Base-by-base conservation (phyloP, 2,329 filamentous ascomycete species). In the Colletotrichum lupini region DNA sequence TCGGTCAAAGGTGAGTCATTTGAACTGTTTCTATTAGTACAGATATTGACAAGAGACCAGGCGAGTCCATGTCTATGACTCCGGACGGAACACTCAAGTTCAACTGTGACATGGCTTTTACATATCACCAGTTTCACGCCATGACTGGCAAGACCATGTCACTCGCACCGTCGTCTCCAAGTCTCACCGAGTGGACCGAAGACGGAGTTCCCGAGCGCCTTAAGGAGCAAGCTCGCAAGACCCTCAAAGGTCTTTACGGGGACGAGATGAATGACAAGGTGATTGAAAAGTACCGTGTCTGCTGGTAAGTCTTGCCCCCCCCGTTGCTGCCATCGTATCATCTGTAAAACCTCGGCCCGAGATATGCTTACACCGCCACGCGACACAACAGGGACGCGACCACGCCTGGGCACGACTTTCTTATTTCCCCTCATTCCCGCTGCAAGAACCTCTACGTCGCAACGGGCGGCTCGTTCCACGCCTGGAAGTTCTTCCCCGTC, bases 401-500 rank as follows among this genome's bases (percentile, higher is more conserved):
- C 49, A 91, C 89, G 2, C 89, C 89, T 0, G 89, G 87, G 9
- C 89, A 92, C 79, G 90, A 92, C 77, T 91, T 90, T 76, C 83
- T 92, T 66, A 87, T 92, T 76, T 86, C 86, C 8, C 86, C 89
- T 2, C 84, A 89, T 73, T 80, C 84, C 6, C 80, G 84, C 76
- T 90, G 74, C 72, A 76, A 78, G 52, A 89, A 89, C 72, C 80
- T 93, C 16, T 92, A 88, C 79, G 79, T 93, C 28, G 91, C 90
- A 0, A 88, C 88, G 0, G 90, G 89, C 14, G 91, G 91, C 1
- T 92, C 89, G 14, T 91, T 92, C 75, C 91, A 92, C 77, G 87
- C 88, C 35, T 92, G 88, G 86, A 92, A 92, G 79, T 92, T 92
- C 77, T 82, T 92, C 30, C 90, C 90, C 1, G 88, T 87, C 28